Base-by-base conservation (phyloP, 1,284 basidiomycete genomes). In the Sporisorium exsertum region DNA sequence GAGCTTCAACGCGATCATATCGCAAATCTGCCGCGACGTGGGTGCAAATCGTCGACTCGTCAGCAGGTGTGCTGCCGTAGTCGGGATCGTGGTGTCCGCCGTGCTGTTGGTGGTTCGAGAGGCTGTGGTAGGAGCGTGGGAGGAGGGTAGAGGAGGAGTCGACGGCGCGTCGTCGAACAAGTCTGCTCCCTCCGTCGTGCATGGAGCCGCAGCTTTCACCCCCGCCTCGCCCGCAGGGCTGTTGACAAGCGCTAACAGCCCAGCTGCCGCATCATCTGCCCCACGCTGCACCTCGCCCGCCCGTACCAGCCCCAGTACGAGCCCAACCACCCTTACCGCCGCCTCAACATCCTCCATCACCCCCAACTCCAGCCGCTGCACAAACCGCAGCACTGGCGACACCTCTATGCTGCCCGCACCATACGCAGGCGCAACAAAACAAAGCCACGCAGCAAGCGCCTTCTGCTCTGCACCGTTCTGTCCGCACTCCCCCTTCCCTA, bases 111-210 rank as follows among this genome's bases (percentile, higher is more conserved):
- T 45, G 5, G 53, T 9, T 20, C 29, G 35, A 16, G 49, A 6
- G 27, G 37, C 7, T 8, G 24, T 27, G 27, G 26, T 37, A 43
- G 43, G 2, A 2, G 27, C 8, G 10, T n/a, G 27, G 45, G 54
- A 26, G 26, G 37, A 20, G 24, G 69, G 55, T 15, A 63, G 52
- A 12, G 63, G 69, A 15, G 64, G 69, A 0, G 69, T 66, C 0
- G 64, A 52, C 1, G 69, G 69, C 27, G 62, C 69, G 46, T 72
- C 69, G 50, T 72, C 69, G 45, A 72, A 72, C 33, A 72, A 22
- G 24, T 63, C 67, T 5, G 16, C 37, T 29, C 35, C 59, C 42
- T 37, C 69, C 15, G 22, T 45, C 6, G 22, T 45, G 8, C 40
- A 16, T 24, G 32, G 27, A 2, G 27, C 47, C 2, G 27, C 47